phyloP scores from a whole-genome alignment of 208 protist species.

The Wallacemonas rigidus region DNA sequence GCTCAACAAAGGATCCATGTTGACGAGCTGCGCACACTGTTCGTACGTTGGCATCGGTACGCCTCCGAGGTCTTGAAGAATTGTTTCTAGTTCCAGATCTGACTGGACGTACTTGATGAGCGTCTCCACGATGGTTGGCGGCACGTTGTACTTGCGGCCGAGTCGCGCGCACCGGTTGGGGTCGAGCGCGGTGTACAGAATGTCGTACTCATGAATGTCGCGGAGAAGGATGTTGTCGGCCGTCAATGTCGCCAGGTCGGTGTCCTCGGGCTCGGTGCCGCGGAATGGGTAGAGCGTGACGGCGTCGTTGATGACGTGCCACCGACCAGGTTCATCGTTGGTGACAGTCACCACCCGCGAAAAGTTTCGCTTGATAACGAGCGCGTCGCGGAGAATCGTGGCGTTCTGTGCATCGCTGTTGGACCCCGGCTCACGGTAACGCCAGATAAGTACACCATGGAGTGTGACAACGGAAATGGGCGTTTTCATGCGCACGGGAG shows the following conservation, averaged over 20 bases:
- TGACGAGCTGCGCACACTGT: constrained; percentile 59
- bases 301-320: constrained; percentile 84
- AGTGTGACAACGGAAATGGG: constrained; percentile 74
- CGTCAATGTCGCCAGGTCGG: constrained; percentile 16
- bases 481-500: constrained; percentile 55
- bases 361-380: constrained; percentile 82
- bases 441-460: constrained; percentile 84
- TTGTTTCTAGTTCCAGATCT: constrained; percentile 62
- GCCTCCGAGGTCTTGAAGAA: constrained; percentile 66
- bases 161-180: constrained; percentile 44
- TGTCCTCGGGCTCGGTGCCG: constrained; percentile 23
- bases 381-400: constrained; percentile 24
- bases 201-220: constrained; percentile 58
- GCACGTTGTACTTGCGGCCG: constrained; percentile 59
- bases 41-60: constrained; percentile 69
- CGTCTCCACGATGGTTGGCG: constrained; percentile 54
- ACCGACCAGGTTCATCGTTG: constrained; percentile 50
- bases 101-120: constrained; percentile 43
- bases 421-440: constrained; percentile 39
- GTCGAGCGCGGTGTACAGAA: constrained; percentile 67
- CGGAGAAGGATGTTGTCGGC: constrained; percentile 37
- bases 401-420: constrained; percentile 22
- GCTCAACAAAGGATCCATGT: constrained; percentile 57
- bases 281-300: constrained; percentile 68
- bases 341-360: constrained; percentile 56